Conservation (phyloP, 257 asterid genomes). For the Anisodus acutangulus region DNA sequence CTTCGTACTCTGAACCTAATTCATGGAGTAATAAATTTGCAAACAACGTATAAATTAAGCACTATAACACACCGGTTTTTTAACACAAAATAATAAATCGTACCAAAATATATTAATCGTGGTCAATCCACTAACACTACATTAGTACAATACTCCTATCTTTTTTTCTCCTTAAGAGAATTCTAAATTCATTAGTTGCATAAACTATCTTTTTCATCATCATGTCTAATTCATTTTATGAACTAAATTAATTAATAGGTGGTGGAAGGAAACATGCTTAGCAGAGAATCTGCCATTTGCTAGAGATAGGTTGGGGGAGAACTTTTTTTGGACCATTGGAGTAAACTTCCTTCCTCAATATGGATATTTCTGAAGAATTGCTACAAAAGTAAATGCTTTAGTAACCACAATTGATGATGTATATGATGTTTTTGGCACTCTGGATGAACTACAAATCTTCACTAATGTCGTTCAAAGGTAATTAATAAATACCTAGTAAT, state of each 20-base stretch:
- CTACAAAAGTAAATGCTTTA: conserved; percentile 37
- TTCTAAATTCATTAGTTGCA: neutral
- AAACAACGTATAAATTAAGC: too few species aligned
- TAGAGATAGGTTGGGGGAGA: conserved; percentile 59
- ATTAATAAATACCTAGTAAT: neutral
- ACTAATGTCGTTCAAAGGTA: conserved; percentile 50
- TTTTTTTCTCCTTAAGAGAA: too few species aligned
- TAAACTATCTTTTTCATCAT: neutral
- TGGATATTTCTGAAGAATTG: conserved; percentile 30
- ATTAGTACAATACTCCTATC: neutral
- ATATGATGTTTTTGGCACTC: conserved; percentile 39
- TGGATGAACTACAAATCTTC: conserved; percentile 40
- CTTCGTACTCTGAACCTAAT: too few species aligned
- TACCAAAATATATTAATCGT: neutral
- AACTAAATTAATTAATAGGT: conserved; percentile 33
- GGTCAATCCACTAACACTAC: neutral
- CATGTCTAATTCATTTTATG: too few species aligned
- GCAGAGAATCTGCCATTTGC: conserved; percentile 56
- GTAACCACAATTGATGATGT: conserved; percentile 36
- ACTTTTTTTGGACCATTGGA: conserved; percentile 48
- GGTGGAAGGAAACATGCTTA: conserved; percentile 52
- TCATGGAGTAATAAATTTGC: too few species aligned
- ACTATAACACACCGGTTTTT: neutral
- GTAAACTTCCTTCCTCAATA: conserved; percentile 38
- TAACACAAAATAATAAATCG: neutral